Conservation (phyloP, 257 asterid genomes). For the Leonotis leonurus region DNA sequence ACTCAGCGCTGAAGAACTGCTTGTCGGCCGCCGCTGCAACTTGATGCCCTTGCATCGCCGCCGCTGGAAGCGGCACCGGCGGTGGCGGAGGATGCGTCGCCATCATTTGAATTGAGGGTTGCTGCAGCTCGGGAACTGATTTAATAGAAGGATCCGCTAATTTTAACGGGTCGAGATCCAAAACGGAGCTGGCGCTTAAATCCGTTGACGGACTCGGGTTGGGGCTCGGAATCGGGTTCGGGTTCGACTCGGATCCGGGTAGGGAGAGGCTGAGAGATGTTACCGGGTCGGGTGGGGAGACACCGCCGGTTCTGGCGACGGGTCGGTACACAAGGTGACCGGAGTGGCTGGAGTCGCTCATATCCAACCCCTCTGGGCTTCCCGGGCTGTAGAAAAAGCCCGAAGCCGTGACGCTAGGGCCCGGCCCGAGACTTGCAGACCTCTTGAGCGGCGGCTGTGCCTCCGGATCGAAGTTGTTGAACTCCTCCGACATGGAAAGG, state of each 20-base stretch:
- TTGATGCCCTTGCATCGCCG: background rate
- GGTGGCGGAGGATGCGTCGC: constrained; percentile 7
- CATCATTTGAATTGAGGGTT: constrained; percentile 4
- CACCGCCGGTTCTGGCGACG: constrained; percentile 43
- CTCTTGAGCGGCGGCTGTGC: constrained; percentile 50
- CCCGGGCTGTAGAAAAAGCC: constrained; percentile 44
- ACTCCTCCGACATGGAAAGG: constrained; percentile 61
- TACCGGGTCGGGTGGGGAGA: constrained; percentile 48
- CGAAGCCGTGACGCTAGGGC: constrained; percentile 29
- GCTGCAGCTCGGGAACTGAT: background rate
- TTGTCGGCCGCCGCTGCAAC: constrained; percentile 25
- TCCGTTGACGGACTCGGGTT: background rate
- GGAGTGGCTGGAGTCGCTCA: constrained; percentile 49
- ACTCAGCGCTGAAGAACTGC: constrained; percentile 62
- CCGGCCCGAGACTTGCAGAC: constrained; percentile 64
- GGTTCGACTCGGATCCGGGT: constrained; percentile 44
- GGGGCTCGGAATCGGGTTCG: too few relatives aligned
- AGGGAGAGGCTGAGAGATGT: constrained; percentile 53
- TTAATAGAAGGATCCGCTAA: background rate
- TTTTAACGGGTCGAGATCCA: constrained; percentile 1
- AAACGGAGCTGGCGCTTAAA: background rate
- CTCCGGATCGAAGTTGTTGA: constrained; percentile 46
- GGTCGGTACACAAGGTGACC: constrained; percentile 49
- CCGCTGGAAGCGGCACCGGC: background rate
- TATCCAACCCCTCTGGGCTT: constrained; percentile 62